Percentiles rank a stretch among this genome's conserved stretches.
phyloP scores from a whole-genome alignment of 2,329 filamentous ascomycete genomes.

The Atkinsonella hypoxylon region DNA sequence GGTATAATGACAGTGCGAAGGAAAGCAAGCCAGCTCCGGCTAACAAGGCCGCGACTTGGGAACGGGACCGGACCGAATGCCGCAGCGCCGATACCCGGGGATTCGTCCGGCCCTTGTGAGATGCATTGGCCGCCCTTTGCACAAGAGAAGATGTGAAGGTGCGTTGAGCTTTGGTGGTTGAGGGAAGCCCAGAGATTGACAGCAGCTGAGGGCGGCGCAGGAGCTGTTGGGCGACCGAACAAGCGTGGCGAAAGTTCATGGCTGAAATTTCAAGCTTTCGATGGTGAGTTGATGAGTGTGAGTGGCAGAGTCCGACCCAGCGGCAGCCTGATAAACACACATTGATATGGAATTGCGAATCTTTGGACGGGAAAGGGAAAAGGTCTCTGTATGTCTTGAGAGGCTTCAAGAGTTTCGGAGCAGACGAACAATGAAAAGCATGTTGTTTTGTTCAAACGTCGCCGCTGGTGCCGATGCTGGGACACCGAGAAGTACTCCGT shows the following conservation, averaged over 20 bases:
- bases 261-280: neutral
- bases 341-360: neutral
- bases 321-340: neutral
- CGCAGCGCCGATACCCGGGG: slow-evolving; percentile 4
- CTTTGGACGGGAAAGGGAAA: neutral
- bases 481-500: neutral
- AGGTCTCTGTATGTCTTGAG: neutral
- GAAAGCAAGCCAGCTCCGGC: slow-evolving; percentile 6
- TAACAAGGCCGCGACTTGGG: slow-evolving; percentile 5
- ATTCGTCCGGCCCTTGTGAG: neutral
- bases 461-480: neutral
- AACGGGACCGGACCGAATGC: slow-evolving; percentile 6
- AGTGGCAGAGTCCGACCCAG: neutral
- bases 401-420: neutral
- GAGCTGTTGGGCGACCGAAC: slow-evolving; percentile 8
- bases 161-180: neutral
- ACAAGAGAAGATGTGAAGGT: neutral
- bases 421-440: neutral
- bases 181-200: neutral
- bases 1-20: slow-evolving; percentile 1
- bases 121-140: neutral
- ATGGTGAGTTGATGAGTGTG: neutral
- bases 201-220: neutral
- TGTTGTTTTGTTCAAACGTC: neutral
- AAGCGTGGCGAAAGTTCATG: slow-evolving; percentile 9